Percentiles rank a stretch among this genome's conserved stretches.
phyloP scores from a whole-genome alignment of 106 monocot species.

The Xerophyta viscosa region DNA sequence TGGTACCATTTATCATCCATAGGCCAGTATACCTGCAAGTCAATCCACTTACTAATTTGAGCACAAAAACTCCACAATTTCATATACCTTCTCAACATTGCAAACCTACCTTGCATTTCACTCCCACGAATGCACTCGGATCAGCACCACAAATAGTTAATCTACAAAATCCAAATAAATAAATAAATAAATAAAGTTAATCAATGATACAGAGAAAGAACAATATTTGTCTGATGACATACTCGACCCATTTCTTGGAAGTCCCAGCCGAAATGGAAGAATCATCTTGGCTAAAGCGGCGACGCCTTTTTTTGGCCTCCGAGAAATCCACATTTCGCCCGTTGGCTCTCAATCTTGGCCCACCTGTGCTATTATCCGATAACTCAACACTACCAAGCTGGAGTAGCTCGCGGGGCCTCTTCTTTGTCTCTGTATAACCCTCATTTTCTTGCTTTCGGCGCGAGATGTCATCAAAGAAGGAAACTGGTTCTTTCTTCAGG shows the following conservation, averaged over 20 bases:
- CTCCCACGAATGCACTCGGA: constrained; percentile 64
- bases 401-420: constrained; percentile 22
- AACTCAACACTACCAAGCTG: constrained; percentile 16
- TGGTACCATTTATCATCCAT: constrained; percentile 87
- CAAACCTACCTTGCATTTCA: constrained; percentile 85
- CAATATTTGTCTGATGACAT: constrained; percentile 15
- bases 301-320: constrained; percentile 9
- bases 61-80: neutral
- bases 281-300: constrained; percentile 4
- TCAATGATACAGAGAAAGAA: neutral
- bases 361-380: neutral
- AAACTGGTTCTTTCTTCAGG: constrained; percentile 10
- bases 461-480: constrained; percentile 6
- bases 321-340: constrained; percentile 10
- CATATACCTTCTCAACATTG: neutral
- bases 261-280: constrained; percentile 16
- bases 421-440: constrained; percentile 1
- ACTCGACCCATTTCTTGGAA: constrained; percentile 83
- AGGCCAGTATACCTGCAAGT: constrained; percentile 89
- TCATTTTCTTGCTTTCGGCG: too few species aligned
- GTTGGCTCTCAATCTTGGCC: constrained; percentile 22
- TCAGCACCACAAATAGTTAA: constrained; percentile 66
- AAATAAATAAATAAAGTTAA: constrained; percentile 3
- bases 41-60: neutral
- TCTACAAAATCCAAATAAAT: constrained; percentile 19